Conservation (phyloP, 2,329 filamentous ascomycete species). For the Exophiala sideris region DNA sequence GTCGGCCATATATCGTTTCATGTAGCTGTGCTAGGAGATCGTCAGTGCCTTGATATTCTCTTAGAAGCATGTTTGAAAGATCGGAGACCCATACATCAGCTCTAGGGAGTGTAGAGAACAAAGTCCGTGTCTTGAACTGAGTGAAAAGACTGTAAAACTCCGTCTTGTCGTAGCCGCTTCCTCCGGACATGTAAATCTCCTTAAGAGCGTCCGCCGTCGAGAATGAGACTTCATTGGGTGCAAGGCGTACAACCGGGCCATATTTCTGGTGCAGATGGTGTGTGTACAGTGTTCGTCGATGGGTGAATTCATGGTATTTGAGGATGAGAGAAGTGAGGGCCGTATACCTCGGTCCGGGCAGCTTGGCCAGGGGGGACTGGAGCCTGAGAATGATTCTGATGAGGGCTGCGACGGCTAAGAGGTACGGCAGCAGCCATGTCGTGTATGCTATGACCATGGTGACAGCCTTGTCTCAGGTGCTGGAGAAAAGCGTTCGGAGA, state of each 20-base stretch:
- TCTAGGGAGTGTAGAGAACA: constrained; percentile 6
- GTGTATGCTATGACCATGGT: background rate
- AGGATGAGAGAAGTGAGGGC: constrained; percentile 9
- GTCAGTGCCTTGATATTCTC: background rate
- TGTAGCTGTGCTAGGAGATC: constrained; percentile 7
- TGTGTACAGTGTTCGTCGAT: constrained; percentile 9
- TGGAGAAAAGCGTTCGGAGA: no score
- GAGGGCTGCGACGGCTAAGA: background rate
- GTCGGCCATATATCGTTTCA: constrained; percentile 43
- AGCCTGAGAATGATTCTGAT: background rate
- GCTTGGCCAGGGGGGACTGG: constrained; percentile 2
- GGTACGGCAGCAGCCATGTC: background rate
- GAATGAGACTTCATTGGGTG: constrained; percentile 59
- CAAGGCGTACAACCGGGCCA: constrained; percentile 29
- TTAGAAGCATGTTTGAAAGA: background rate
- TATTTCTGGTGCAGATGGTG: constrained; percentile 31
- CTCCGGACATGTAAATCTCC: constrained; percentile 52
- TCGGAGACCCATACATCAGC: constrained; percentile 9
- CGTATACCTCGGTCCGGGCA: constrained; percentile 13
- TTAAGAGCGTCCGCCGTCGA: constrained; percentile 57
- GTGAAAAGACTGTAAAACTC: constrained; percentile 36
- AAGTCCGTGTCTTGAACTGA: constrained; percentile 29
- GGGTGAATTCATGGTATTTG: constrained; percentile 9
- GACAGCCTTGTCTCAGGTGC: no score
- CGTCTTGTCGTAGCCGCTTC: constrained; percentile 38